Percentiles rank a stretch among this genome's conserved stretches.
phyloP scores from a whole-genome alignment of 768 basidiomycete genomes.

The Leccinum imitatum region DNA sequence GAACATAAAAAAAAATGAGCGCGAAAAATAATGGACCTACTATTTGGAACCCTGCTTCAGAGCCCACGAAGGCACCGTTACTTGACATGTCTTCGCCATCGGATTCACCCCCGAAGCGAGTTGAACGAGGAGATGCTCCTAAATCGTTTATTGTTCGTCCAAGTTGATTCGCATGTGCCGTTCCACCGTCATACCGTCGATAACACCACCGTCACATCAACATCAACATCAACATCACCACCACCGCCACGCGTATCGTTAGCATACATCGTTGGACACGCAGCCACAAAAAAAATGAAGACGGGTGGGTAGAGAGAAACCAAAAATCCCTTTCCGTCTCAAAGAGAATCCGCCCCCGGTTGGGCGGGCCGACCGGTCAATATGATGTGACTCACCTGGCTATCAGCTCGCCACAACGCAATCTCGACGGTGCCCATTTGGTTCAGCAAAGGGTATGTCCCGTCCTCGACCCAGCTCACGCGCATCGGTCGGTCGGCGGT shows the following conservation, averaged over 20 bases:
- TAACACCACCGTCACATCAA: neutral
- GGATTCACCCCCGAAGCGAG: slow-evolving; percentile 48
- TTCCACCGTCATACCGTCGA: neutral
- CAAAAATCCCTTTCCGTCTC: neutral
- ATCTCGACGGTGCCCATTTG: slow-evolving; percentile 46
- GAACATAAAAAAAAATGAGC: neutral
- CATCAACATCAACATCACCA: neutral
- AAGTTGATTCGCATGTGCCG: neutral
- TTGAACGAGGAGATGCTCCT: slow-evolving; percentile 38
- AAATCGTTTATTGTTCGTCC: neutral
- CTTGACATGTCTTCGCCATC: slow-evolving; percentile 14
- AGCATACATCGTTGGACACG: neutral
- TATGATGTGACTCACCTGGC: neutral
- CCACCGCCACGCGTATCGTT: neutral
- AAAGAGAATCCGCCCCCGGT: neutral
- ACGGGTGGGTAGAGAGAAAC: neutral
- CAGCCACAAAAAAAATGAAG: neutral
- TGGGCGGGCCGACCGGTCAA: too few relatives aligned
- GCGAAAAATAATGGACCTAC: slow-evolving; percentile 24
- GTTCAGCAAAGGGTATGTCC: slow-evolving; percentile 37
- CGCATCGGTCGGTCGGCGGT: slow-evolving; percentile 41
- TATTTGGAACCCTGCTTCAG: slow-evolving; percentile 30
- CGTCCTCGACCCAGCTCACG: slow-evolving; percentile 54
- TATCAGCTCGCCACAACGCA: slow-evolving; percentile 40
- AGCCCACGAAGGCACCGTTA: slow-evolving; percentile 32